A percentile compares a stretch with the other conserved stretches of the same genome.
phyloP scores from a whole-genome alignment of 2,329 filamentous ascomycete species.

The Colletotrichum karsti region DNA sequence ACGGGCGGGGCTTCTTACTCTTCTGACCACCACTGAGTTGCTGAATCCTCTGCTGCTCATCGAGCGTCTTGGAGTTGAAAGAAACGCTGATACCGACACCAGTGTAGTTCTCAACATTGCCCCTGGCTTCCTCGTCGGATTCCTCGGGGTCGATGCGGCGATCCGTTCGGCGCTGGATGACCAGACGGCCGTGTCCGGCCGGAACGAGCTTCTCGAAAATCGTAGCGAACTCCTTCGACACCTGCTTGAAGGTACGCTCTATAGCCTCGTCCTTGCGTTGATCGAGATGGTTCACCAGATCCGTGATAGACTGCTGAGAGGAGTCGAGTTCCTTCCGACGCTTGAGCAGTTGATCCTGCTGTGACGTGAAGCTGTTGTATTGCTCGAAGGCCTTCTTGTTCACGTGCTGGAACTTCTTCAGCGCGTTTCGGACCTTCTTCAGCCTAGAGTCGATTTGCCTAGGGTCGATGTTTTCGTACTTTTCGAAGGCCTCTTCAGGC shows the following conservation, averaged over 20 bases:
- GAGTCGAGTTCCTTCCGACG: conserved; percentile 88
- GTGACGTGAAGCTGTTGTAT: conserved; percentile 95
- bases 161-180: conserved; percentile 93
- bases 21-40: conserved; percentile 98
- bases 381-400: conserved; percentile 99
- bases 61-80: conserved; percentile 95
- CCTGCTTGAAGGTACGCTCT: conserved; percentile 97
- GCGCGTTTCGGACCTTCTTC: conserved; percentile 88
- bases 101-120: conserved; percentile 90
- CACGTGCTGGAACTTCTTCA: conserved; percentile 97
- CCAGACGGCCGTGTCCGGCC: conserved; percentile 87
- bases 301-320: conserved; percentile 87
- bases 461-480: conserved; percentile 84
- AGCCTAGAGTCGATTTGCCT: conserved; percentile 75
- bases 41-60: conserved; percentile 97
- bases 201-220: conserved; percentile 97
- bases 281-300: conserved; percentile 91
- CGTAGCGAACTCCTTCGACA: conserved; percentile 89
- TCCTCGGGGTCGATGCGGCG: conserved; percentile 67
- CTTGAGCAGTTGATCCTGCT: conserved; percentile 86
- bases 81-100: conserved; percentile 97
- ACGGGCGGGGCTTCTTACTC: conserved; percentile 72
- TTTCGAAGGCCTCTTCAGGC: conserved; percentile 92
- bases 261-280: conserved; percentile 98
- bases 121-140: conserved; percentile 73